These are phyloP conservation scores for Neurospora sp. DNA, from an alignment of 495 filamentous ascomycete species.

Conservation along the genomic window DNA sequence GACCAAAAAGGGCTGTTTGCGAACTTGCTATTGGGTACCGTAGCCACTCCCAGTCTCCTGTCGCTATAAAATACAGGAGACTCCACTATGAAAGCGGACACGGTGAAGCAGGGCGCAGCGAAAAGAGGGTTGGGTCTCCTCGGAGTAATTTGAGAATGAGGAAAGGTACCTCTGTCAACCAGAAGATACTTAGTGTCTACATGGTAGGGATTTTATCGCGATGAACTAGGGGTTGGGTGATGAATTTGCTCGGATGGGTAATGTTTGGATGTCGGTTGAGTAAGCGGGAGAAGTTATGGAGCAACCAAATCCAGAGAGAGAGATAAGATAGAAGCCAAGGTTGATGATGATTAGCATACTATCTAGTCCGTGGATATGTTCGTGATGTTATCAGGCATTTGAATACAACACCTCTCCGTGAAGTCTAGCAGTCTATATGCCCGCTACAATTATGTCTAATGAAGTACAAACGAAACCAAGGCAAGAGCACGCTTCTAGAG, in stretches of 20 bases:
- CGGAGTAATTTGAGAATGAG: neutral
- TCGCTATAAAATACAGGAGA: neutral
- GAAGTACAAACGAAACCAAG: neutral
- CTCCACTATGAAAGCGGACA: neutral
- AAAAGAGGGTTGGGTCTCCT: neutral
- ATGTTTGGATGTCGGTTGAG: neutral
- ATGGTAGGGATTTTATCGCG: neutral
- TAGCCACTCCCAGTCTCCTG: neutral
- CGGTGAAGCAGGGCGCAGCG: neutral
- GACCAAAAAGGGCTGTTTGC: neutral
- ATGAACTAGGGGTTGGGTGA: neutral
- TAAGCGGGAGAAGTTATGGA: neutral
- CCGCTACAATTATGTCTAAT: neutral
- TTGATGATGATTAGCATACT: neutral
- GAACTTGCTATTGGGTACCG: neutral
- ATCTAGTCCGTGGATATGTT: neutral
- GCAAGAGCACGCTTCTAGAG: neutral
- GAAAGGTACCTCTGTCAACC: neutral
- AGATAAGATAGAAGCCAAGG: neutral
- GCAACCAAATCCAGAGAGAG: neutral
- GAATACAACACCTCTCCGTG: neutral
- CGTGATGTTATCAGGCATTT: neutral
- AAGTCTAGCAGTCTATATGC: neutral
- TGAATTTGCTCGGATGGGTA: neutral
- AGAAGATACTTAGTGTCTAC: neutral